Evolutionary conservation across 169 alveolate genomes (phyloP), one percentile per base, ranked within the genome.

Genomic region (Cryptosporidium ryanae): DNA sequence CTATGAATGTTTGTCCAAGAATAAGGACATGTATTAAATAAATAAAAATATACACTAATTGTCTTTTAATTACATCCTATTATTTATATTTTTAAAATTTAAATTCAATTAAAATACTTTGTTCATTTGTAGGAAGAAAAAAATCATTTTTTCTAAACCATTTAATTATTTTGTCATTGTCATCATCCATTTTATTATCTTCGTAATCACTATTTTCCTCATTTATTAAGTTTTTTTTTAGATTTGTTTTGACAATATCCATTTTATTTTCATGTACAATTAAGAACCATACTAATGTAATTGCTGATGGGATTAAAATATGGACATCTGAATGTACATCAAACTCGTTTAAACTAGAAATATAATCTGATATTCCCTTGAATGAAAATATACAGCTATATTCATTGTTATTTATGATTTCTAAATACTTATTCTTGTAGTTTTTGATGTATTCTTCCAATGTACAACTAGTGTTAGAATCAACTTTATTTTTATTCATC

Each of bases 1-100:
- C 98, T 25, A 95, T 95, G 98, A 94, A 95, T 84, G 94, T 95
- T 3, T 90, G 91, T 48, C 97, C 97, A n/a, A 93, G 92, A 71
- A 67, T 94, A 25, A 76, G 71, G 38, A 76, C 87, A 25, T 18
- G 44, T 15, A 31, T 13, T 15, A 52, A 52, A 52, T 52, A 52
- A 52, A 4, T 52, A 21, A 52, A 52, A 6, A n/a, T n/a, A 0
- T 52, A n/a, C 0, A 52, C 6, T n/a, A 0, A 12, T 52, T 52
- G 12, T n/a, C 5, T 52, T 52, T 52, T 7, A 52, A 52, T 12
- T 7, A 10, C 52, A 7, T 10, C 48, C 18, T 25, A 15, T 23
- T 49, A 21, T 21, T 8, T 17, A 18, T 66, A 7, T 49, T n/a
- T n/a, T n/a, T 13, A 49, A 15, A 50, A 23, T 1, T n/a, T 6